Base-by-base conservation (phyloP, 495 filamentous ascomycete species). In the Hypoxylon lienhwacheense region DNA sequence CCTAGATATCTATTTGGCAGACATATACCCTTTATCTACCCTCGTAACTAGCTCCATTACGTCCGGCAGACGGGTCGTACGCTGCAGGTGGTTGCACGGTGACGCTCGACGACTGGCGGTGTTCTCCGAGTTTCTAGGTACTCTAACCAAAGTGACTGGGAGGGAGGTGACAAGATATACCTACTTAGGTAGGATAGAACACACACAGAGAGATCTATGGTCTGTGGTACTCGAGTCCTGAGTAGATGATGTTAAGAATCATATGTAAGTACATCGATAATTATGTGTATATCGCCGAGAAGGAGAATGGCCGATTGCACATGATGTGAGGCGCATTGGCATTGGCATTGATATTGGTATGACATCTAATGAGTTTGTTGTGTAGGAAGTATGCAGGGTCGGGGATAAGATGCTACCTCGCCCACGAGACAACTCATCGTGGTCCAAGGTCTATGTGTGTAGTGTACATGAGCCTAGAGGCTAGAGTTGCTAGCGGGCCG, bases 361-460 rank as follows among this genome's bases (percentile, higher is more conserved):
- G n/a, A n/a, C n/a, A n/a, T n/a, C n/a, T n/a, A n/a, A n/a, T n/a
- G n/a, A n/a, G n/a, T n/a, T n/a, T n/a, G n/a, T n/a, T n/a, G n/a
- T n/a, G n/a, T n/a, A n/a, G n/a, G n/a, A n/a, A 43, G 41, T 46
- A 59, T 63, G 59, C 54, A 58, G 59, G 54, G 39, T 47, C 53
- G 47, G 59, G 48, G 48, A 47, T 21, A 28, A 50, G 53, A 63
- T 59, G 44, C 53, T 53, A 62, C 59, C 48, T 49, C 59, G 34
- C 36, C 47, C 59, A 59, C 44, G 48, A 57, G 57, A 58, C 54
- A 63, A 58, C 53, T 63, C 59, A 63, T 61, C 53, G 35, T 44
- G 43, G 45, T 22, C 34, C n/a, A n/a, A n/a, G n/a, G n/a, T 21
- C 48, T 26, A 26, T 8, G 8, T 26, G 24, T 26, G 24, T 26